Conservation (phyloP, 1,139 yeast genomes). For the Candida sanyaensis region DNA sequence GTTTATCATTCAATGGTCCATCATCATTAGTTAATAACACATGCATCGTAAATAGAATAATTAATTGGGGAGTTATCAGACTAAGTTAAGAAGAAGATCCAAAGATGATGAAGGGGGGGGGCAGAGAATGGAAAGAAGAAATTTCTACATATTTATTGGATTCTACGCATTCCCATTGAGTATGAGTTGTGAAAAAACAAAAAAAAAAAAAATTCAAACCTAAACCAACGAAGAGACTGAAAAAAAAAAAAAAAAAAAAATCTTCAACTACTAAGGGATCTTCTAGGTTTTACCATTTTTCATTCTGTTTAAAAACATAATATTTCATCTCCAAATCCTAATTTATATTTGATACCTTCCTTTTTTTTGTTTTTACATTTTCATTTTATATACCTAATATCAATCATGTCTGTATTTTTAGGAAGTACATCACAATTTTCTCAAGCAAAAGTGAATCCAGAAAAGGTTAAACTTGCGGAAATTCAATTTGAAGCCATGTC, state of each 20-base stretch:
- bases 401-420: conserved; percentile 63
- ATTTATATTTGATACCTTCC: neutral
- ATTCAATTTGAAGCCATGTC: conserved; percentile 77
- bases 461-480: conserved; percentile 68
- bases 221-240: neutral
- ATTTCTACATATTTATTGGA: neutral
- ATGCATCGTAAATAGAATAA: conserved; percentile 31
- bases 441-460: conserved; percentile 56
- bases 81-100: neutral
- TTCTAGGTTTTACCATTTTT: neutral
- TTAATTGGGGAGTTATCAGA: neutral
- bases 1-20: conserved; percentile 81
- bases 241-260: too few relatives aligned
- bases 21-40: conserved; percentile 83
- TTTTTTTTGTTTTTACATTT: too few relatives aligned
- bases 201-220: neutral
- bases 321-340: neutral
- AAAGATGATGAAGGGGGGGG: neutral
- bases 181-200: neutral
- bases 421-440: conserved; percentile 46
- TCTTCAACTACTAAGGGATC: neutral
- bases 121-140: neutral
- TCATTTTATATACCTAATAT: neutral
- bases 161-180: neutral
- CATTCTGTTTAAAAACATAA: conserved; percentile 1